phyloP scores from a whole-genome alignment of 73 alveolate genomes.

The Paramecium sonneborni region DNA sequence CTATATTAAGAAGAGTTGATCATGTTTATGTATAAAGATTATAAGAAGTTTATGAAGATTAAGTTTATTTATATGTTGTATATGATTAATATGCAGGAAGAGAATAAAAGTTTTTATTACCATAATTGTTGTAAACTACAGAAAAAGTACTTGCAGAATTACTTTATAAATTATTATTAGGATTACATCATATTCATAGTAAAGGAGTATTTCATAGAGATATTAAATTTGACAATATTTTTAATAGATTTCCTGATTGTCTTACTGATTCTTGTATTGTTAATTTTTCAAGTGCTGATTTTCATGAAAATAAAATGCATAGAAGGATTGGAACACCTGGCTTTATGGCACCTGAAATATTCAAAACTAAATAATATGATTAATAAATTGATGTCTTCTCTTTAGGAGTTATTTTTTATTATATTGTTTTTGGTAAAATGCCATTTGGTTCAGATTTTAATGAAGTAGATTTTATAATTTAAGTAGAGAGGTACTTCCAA shows the following conservation, averaged over 20 bases:
- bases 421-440: constrained; percentile 63
- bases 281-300: constrained; percentile 55
- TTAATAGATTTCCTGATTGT: constrained; percentile 57
- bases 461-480: constrained; percentile 11
- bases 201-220: constrained; percentile 64
- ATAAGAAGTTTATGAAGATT: constrained; percentile 64
- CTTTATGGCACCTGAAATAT: constrained; percentile 63
- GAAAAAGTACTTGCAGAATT: constrained; percentile 56
- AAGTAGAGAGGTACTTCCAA: constrained; percentile 23
- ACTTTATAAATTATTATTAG: constrained; percentile 44
- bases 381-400: constrained; percentile 52
- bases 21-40: constrained; percentile 49
- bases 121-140: background rate
- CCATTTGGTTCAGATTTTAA: constrained; percentile 52
- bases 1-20: constrained; percentile 59
- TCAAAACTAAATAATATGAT: constrained; percentile 63
- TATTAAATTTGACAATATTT: constrained; percentile 59
- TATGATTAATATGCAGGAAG: constrained; percentile 60
- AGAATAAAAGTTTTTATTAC: constrained; percentile 43
- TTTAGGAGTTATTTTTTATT: constrained; percentile 59
- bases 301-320: constrained; percentile 43
- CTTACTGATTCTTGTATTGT: constrained; percentile 48
- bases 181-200: constrained; percentile 54
- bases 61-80: constrained; percentile 35
- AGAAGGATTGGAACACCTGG: constrained; percentile 67